Evolutionary conservation across 2,329 filamentous ascomycete genomes (phyloP).

Genomic region (Venturia pyrina): DNA sequence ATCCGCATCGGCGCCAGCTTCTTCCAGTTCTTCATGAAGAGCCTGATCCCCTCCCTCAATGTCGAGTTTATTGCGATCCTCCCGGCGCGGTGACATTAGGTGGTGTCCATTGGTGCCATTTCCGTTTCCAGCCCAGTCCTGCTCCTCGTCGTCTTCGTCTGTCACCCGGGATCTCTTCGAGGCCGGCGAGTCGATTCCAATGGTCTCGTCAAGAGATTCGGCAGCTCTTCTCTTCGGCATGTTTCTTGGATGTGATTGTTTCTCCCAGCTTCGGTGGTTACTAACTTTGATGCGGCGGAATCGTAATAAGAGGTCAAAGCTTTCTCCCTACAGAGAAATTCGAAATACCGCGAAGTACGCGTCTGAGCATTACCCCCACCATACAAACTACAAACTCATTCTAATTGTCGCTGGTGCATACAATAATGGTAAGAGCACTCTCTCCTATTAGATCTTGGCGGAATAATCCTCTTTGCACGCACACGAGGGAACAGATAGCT

Average conservation of each 20-base stretch:
- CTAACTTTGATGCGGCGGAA: background rate
- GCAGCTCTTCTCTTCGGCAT: conserved; percentile 31
- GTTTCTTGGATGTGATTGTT: conserved; percentile 20
- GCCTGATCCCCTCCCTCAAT: conserved; percentile 26
- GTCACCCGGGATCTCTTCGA: conserved; percentile 38
- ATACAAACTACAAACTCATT: background rate
- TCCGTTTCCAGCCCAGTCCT: conserved; percentile 17
- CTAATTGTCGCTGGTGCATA: background rate
- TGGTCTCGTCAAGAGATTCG: conserved; percentile 33
- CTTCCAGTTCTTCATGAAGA: conserved; percentile 27
- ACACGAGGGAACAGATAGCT: background rate
- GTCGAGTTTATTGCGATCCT: conserved; percentile 22
- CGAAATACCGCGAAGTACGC: background rate
- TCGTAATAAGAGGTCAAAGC: background rate
- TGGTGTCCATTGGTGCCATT: conserved; percentile 22
- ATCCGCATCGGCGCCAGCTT: conserved; percentile 23
- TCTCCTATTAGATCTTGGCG: too few species aligned
- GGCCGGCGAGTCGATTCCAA: conserved; percentile 34
- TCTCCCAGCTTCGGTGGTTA: background rate
- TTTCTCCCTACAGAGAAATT: background rate
- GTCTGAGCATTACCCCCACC: background rate
- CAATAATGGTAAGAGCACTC: background rate
- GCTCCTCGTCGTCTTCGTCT: conserved; percentile 28
- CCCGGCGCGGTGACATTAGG: conserved; percentile 19
- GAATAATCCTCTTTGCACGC: background rate